Evolutionary conservation across 2,329 filamentous ascomycete genomes (phyloP), one percentile per base, ranked within the genome.

Genomic region (Aspergillus sergii): DNA sequence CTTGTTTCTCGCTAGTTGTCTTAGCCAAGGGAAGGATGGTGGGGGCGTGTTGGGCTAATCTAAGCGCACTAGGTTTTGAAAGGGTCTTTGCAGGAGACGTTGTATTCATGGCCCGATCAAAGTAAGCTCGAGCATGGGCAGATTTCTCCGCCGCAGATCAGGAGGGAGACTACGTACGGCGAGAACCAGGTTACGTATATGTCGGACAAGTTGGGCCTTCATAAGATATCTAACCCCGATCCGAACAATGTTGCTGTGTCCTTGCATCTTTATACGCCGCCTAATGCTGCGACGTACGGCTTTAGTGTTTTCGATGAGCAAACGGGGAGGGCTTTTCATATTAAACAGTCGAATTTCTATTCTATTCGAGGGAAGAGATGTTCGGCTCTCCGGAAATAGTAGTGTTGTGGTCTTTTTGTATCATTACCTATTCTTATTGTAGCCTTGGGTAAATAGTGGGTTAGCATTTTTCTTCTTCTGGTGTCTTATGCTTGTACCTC

Each of bases 161-260:
- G 88, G 67, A 89, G 87, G 51, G 86, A 92, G 72, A 91, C 86
- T 45, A 85, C 83, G 48, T 91, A 93, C 72, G 80, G 83, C 57
- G 83, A 89, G 73, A 90, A 94, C 68, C 82, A 90, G 66, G 92
- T 96, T 45, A 90, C 92, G 10, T 97, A 97, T 78, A 97, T 97
- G 89, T 91, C 92, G 45, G 94, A 97, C 76, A 88, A 83, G 80
- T 87, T 97, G 32, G 94, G 94, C 23, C 83, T 97, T 48, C 94
- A 97, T 79, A 88, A 89, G 59, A 90, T 97, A 64, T 88, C 86
- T 68, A 97, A 97, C 77, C 86, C 87, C 30, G 88, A 91, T 69
- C 79, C 82, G 55, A 84, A 86, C 71, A 87, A 92, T 75, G 89
- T 90, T 73, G 94, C 93, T 68, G 89, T 97, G 56, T 96, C 93